These are phyloP conservation scores for Hypoxylon intermedium DNA, from an alignment of 495 filamentous ascomycete genomes.

Conservation along the genomic window DNA sequence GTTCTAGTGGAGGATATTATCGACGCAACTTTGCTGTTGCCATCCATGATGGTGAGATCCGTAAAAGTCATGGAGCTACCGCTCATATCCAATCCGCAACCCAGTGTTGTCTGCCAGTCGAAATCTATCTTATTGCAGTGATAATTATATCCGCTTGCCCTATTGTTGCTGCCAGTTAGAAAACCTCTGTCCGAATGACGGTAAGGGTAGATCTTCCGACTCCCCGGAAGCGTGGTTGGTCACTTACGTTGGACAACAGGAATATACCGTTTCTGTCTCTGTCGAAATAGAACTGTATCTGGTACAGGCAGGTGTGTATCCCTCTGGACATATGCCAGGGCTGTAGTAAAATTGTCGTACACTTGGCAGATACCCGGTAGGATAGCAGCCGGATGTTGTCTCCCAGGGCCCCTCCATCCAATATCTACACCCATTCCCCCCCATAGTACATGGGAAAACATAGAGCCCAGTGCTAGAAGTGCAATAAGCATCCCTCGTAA, in stretches of 20 bases:
- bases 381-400: background rate
- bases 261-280: background rate
- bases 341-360: background rate
- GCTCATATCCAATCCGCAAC: background rate
- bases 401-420: background rate
- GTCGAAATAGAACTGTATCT: background rate
- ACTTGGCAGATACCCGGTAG: background rate
- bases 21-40: background rate
- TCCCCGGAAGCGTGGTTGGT: background rate
- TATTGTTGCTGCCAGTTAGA: background rate
- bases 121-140: background rate
- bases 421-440: background rate
- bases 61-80: background rate
- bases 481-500: background rate
- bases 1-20: background rate
- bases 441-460: background rate
- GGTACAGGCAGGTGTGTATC: background rate
- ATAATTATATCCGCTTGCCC: background rate
- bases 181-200: no score
- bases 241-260: background rate
- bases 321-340: background rate
- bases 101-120: background rate
- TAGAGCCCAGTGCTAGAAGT: background rate
- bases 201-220: no score
- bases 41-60: background rate